Base-by-base conservation (phyloP, 148 eudicot species). In the Heliosperma pusillum region DNA sequence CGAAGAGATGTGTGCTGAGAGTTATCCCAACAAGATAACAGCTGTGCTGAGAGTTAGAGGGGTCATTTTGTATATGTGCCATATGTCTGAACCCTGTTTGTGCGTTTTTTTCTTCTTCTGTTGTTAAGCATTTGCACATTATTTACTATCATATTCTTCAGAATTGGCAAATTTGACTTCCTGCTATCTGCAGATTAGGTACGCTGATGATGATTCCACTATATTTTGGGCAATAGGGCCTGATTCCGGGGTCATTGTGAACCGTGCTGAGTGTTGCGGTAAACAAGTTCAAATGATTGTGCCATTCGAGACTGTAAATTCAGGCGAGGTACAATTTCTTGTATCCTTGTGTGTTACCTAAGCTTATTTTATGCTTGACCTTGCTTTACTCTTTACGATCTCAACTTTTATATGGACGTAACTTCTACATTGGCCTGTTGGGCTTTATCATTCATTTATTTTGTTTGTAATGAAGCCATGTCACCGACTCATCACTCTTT, bases 211-310 rank as follows among this genome's bases (percentile, higher is more conserved):
- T 76, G 94, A 87, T 80, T 90, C 99, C 50, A 90, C 99, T 22
- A 86, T 87, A 77, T 95, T 86, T 83, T 95, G 97, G 97, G 99
- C 99, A 10, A 78, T 87, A 62, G 99, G 99, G 73, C 80, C 89
- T 29, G 85, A 92, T 67, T 87, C 89, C 59, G 78, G 97, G 61
- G 88, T 84, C 58, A 85, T 92, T 74, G 97, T 88, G 53, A 79
- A 83, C 79, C 94, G 81, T 76, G 87, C 93, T 50, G 89, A 90
- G 79, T 74, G 80, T 60, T 88, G 92, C 59, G 98, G 98, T 50
- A 80, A 86, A 76, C 92, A 87, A 83, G 84, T 92, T 78, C 91
- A 89, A 79, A 88, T 95, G 94, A 83, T 61, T 71, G 87, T 95
- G 76, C 99, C 99, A 24, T 95, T 95, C 67, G 99, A 90, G 83